Evolutionary conservation across 1,284 basidiomycete genomes (phyloP).

Genomic region (Apiotrichum akiyoshidainum): DNA sequence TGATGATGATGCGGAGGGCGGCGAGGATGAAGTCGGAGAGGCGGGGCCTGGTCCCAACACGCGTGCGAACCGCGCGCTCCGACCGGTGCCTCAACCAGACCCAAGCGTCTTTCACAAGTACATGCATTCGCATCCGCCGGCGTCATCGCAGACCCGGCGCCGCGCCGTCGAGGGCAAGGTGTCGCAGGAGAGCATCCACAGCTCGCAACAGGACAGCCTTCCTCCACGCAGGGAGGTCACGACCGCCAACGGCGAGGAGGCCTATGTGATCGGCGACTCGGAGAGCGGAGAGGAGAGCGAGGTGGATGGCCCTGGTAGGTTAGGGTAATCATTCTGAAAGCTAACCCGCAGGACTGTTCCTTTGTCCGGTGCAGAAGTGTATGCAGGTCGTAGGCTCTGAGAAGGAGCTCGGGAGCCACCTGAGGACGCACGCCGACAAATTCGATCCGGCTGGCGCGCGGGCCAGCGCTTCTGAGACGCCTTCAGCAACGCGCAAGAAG

Average conservation of each 20-base stretch:
- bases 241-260: constrained; percentile 23
- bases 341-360: constrained; percentile 1
- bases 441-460: background rate
- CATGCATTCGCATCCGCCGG: background rate
- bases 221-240: background rate
- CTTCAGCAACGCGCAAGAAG: background rate
- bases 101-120: constrained; percentile 12
- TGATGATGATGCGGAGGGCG: background rate
- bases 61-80: constrained; percentile 3
- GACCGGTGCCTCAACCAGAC: constrained; percentile 19
- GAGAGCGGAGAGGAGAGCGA: constrained; percentile 12
- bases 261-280: constrained; percentile 10
- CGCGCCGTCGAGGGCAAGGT: background rate
- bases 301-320: background rate
- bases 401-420: constrained; percentile 4
- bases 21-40: background rate
- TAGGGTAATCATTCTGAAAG: background rate
- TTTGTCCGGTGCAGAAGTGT: constrained; percentile 4
- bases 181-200: background rate
- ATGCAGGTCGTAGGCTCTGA: background rate
- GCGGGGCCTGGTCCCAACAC: constrained; percentile 18
- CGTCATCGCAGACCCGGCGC: background rate
- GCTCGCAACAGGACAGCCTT: background rate
- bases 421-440: constrained; percentile 7
- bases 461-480: background rate